Evolutionary conservation across 2,329 filamentous ascomycete species (phyloP), one percentile per base, ranked within the genome.

Genomic region (Penicillium glabrum): DNA sequence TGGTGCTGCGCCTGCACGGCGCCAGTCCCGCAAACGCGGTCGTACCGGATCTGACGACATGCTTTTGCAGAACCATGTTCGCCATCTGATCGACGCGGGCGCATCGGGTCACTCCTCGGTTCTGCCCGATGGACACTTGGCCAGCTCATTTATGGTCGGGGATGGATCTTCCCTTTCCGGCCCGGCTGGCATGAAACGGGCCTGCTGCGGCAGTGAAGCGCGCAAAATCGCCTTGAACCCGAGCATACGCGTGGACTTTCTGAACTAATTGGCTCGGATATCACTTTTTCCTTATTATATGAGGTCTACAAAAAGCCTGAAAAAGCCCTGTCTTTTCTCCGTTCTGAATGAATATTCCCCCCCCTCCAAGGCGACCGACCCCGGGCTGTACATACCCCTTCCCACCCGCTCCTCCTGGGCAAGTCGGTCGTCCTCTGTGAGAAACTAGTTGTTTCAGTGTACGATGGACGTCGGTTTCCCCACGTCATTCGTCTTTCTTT

Each of bases 121-220:
- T 14, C 58, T 74, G 6, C 66, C 70, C 13, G 73, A 77, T 58
- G 67, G 63, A 16, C 61, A 67, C 13, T 39, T 70, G 56, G 68
- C 71, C 9, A 66, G 67, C 47, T 70, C 72, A 21, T 73, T 75
- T 35, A 60, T 74, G 58, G 56, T 70, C 13, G 56, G 68, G 9
- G 62, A 69, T 48, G 58, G 33, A 48, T 54, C 37, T 35, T 63
- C 68, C n/a, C 61, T 76, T 19, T 70, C 73, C 41, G 68, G 69
- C n/a, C 68, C 69, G 3, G 69, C 66, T 10, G 72, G 73, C 46
- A 72, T 74, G 69, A 77, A 77, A 61, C 73, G 75, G 46, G 72
- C 74, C 33, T 76, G 75, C 64, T 76, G 75, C 53, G 74, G 72
- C 37, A 73, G 68, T 46, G 73, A 76, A 63, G 70, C 71, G 39